phyloP scores from a whole-genome alignment of 2,329 filamentous ascomycete species.

The Xylaria sp. region DNA sequence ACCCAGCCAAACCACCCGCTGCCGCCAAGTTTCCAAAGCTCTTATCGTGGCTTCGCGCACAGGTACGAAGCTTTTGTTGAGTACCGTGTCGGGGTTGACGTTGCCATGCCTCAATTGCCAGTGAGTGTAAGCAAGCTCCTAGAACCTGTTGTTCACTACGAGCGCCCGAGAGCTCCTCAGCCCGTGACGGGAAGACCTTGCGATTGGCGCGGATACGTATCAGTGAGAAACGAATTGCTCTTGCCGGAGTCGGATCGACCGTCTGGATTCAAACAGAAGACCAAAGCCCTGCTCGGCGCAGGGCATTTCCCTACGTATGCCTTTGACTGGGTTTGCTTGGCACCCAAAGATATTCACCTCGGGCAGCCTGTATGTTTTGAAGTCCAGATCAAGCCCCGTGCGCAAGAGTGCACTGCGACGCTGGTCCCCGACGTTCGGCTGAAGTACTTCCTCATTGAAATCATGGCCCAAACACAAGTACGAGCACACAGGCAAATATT shows the following conservation, averaged over 20 bases:
- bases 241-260: conserved; percentile 33
- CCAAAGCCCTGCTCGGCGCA: conserved; percentile 31
- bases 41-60: conserved; percentile 15
- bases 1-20: conserved; percentile 21
- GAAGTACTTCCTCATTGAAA: conserved; percentile 20
- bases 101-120: conserved; percentile 28
- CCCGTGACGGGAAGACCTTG: neutral
- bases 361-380: conserved; percentile 27
- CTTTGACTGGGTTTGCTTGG: conserved; percentile 35
- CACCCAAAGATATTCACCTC: conserved; percentile 23
- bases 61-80: conserved; percentile 34
- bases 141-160: conserved; percentile 31
- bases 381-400: conserved; percentile 28
- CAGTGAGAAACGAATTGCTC: conserved; percentile 32
- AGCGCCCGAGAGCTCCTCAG: conserved; percentile 8
- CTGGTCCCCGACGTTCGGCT: conserved; percentile 32
- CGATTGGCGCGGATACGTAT: conserved; percentile 23
- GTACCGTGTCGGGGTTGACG: conserved; percentile 33
- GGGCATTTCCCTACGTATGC: conserved; percentile 31
- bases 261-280: conserved; percentile 33
- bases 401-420: conserved; percentile 24
- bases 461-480: conserved; percentile 22
- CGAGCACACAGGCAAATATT: conserved; percentile 17
- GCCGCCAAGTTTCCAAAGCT: conserved; percentile 31
- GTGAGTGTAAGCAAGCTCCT: conserved; percentile 24